Evolutionary conservation across 169 alveolate species (phyloP).

Genomic region (Plasmodium relictum): DNA sequence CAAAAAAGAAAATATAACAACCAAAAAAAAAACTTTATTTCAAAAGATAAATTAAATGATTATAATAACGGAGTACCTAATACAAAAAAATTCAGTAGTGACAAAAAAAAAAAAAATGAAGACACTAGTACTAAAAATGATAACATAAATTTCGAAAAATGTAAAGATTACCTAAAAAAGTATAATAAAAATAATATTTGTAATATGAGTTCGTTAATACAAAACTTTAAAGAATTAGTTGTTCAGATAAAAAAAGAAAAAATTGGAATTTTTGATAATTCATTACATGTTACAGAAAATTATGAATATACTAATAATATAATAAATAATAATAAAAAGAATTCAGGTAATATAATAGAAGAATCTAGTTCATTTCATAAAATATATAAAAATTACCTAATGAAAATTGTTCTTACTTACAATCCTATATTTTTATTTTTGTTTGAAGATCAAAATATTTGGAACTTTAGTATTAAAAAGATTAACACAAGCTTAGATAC

Average conservation of each 20-base stretch:
- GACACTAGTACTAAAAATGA: too few relatives aligned
- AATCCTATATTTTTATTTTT: slow-evolving; percentile 18
- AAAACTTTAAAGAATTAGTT: slow-evolving; percentile 16
- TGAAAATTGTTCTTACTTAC: neutral
- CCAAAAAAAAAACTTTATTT: too few relatives aligned
- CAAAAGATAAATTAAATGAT: too few relatives aligned
- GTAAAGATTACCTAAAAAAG: neutral
- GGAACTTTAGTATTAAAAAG: neutral
- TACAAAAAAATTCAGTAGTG: too few relatives aligned
- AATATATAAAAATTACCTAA: neutral
- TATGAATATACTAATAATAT: neutral
- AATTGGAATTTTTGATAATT: slow-evolving; percentile 1
- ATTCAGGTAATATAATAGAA: neutral
- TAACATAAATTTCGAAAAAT: too few relatives aligned
- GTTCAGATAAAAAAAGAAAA: slow-evolving; percentile 25
- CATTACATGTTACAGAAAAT: neutral
- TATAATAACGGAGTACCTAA: too few relatives aligned
- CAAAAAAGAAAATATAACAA: slow-evolving; percentile 10
- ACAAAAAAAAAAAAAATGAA: too few relatives aligned
- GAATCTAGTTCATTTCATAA: slow-evolving; percentile 6
- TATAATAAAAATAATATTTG: neutral
- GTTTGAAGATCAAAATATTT: slow-evolving; percentile 13
- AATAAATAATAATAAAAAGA: neutral
- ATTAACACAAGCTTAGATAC: neutral
- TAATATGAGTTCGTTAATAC: slow-evolving; percentile 15